Percentiles rank a stretch among this genome's conserved stretches.
Conservation (phyloP, 331 rosid species). For the Phaseolus coccineus region DNA sequence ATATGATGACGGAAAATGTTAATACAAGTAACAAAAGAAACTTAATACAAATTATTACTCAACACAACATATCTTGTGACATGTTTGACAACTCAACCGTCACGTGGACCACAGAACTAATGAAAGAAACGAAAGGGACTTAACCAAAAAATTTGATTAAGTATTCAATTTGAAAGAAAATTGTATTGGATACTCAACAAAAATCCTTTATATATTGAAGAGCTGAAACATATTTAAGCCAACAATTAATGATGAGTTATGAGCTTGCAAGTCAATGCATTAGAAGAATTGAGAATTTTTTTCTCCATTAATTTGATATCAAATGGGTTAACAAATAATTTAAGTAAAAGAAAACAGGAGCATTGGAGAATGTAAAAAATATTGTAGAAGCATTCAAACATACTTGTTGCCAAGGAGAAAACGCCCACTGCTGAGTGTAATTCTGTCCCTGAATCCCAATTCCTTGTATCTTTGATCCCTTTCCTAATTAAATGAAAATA, state of each 20-base stretch:
- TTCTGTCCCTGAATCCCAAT: slow-evolving; percentile 96
- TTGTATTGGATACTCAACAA: too few relatives aligned
- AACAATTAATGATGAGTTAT: background rate
- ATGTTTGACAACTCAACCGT: too few relatives aligned
- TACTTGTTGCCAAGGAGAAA: slow-evolving; percentile 99
- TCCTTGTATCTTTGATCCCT: slow-evolving; percentile 99
- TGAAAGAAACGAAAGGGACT: too few relatives aligned
- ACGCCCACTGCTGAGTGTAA: slow-evolving; percentile 99
- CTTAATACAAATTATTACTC: too few relatives aligned
- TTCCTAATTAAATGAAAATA: slow-evolving; percentile 62
- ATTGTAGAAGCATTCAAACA: slow-evolving; percentile 59
- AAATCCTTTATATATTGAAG: too few relatives aligned
- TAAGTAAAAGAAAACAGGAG: slow-evolving; percentile 30
- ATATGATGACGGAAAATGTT: too few relatives aligned
- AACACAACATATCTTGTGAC: too few relatives aligned
- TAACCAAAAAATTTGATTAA: too few relatives aligned
- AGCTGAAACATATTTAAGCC: too few relatives aligned
- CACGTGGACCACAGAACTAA: too few relatives aligned
- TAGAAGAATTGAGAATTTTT: background rate
- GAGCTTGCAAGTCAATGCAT: slow-evolving; percentile 12
- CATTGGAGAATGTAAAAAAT: slow-evolving; percentile 7
- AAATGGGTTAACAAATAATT: slow-evolving; percentile 19
- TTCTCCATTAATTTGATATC: slow-evolving; percentile 23
- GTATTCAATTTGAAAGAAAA: too few relatives aligned
- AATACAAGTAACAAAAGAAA: too few relatives aligned